Evolutionary conservation across 768 basidiomycete genomes (phyloP).

Genomic region (Boletus rubescentipes): DNA sequence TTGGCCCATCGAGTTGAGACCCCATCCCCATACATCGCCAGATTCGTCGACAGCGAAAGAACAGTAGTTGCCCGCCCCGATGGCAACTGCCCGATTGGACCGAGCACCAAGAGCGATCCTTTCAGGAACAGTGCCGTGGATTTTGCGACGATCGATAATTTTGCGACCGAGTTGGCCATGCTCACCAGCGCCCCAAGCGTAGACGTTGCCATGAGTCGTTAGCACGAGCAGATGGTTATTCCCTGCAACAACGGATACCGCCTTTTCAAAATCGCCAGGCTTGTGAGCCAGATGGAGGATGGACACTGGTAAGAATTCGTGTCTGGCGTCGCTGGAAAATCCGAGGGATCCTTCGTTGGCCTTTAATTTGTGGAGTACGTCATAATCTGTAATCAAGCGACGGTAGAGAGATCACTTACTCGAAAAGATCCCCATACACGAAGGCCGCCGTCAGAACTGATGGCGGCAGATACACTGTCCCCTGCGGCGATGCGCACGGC

Average conservation of each 20-base stretch:
- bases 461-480: conserved; percentile 84
- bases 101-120: conserved; percentile 74
- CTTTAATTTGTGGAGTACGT: conserved; percentile 35
- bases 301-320: conserved; percentile 66
- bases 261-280: conserved; percentile 66
- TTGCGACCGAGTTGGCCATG: conserved; percentile 90
- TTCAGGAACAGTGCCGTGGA: conserved; percentile 87
- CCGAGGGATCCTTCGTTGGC: conserved; percentile 82
- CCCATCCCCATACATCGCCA: conserved; percentile 92
- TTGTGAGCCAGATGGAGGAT: conserved; percentile 58
- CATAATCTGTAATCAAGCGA: neutral
- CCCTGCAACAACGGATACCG: conserved; percentile 75
- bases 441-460: conserved; percentile 76
- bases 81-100: conserved; percentile 58
- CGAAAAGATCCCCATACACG: conserved; percentile 90
- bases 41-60: conserved; percentile 87
- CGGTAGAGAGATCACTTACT: conserved; percentile 44
- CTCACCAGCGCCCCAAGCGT: conserved; percentile 89
- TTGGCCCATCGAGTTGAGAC: conserved; percentile 90
- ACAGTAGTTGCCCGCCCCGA: conserved; percentile 83
- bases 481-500: conserved; percentile 82
- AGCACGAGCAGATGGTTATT: conserved; percentile 88
- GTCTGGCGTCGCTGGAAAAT: conserved; percentile 64
- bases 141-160: conserved; percentile 83
- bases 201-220: conserved; percentile 84